These are phyloP conservation scores for Biscutella auriculata DNA, from an alignment of 441 rosid genomes.

Conservation along the genomic window DNA sequence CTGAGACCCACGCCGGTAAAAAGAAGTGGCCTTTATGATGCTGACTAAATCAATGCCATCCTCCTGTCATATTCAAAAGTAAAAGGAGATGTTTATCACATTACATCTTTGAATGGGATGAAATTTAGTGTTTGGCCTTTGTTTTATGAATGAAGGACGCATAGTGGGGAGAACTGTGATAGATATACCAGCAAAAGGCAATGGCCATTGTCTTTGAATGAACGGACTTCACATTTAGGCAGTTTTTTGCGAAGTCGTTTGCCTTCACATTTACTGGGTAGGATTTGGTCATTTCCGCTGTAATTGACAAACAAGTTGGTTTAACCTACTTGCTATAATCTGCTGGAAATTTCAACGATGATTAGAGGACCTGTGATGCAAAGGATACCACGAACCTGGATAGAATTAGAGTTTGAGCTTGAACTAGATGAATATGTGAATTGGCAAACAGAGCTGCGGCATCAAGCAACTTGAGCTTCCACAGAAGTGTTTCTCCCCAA, in stretches of 20 bases:
- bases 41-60: slow-evolving; percentile 56
- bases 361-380: background rate
- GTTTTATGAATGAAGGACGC: background rate
- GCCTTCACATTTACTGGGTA: slow-evolving; percentile 62
- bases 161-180: slow-evolving; percentile 6
- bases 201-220: slow-evolving; percentile 48
- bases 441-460: slow-evolving; percentile 46
- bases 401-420: slow-evolving; percentile 47
- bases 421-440: slow-evolving; percentile 51
- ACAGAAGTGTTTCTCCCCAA: slow-evolving; percentile 41
- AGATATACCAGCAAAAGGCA: slow-evolving; percentile 64
- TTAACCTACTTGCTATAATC: background rate
- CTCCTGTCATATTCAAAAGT: slow-evolving; percentile 38
- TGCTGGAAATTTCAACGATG: background rate
- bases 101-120: background rate
- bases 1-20: slow-evolving; percentile 57
- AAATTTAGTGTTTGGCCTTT: background rate
- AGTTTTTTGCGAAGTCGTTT: slow-evolving; percentile 36
- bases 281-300: slow-evolving; percentile 69
- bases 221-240: slow-evolving; percentile 44
- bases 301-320: slow-evolving; percentile 9
- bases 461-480: slow-evolving; percentile 52
- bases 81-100: background rate
- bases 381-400: slow-evolving; percentile 28
- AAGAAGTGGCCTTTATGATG: slow-evolving; percentile 48